Conservation (phyloP, 106 monocot species). For the Platanthera zijinensis region DNA sequence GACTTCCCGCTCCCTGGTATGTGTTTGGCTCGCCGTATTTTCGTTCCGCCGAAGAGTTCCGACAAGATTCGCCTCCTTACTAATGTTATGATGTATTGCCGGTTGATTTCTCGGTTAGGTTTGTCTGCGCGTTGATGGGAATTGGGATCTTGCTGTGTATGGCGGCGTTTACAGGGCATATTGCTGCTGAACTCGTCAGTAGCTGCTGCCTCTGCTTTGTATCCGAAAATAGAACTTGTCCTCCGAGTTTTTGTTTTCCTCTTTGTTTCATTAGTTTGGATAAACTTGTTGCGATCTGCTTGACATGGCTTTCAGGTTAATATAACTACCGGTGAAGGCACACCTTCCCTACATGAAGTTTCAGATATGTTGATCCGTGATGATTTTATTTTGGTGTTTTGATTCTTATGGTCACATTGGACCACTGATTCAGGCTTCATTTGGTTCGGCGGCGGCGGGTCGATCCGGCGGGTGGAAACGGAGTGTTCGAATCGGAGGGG, state of each 20-base stretch:
- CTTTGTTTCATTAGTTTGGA: neutral
- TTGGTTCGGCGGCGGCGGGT: no score
- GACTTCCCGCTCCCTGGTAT: slow-evolving; percentile 65
- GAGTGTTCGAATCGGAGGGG: no score
- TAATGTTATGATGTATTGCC: neutral
- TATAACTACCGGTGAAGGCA: no score
- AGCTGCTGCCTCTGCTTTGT: slow-evolving; percentile 79
- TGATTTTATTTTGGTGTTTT: no score
- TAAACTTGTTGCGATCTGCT: neutral
- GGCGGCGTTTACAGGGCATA: slow-evolving; percentile 49
- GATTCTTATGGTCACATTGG: no score
- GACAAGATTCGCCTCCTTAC: neutral
- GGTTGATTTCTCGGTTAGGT: slow-evolving; percentile 32
- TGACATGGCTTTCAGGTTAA: neutral
- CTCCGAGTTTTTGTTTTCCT: neutral
- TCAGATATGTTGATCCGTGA: no score
- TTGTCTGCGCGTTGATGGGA: slow-evolving; percentile 51
- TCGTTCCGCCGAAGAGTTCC: neutral
- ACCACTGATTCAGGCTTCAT: no score
- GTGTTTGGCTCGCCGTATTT: neutral
- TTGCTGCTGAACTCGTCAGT: slow-evolving; percentile 56
- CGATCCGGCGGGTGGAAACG: no score
- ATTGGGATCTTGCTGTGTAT: slow-evolving; percentile 51
- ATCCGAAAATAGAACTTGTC: slow-evolving; percentile 22
- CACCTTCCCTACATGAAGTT: no score